Evolutionary conservation across 2,329 filamentous ascomycete species (phyloP).

Genomic region (Ophiocordyceps robertsii): DNA sequence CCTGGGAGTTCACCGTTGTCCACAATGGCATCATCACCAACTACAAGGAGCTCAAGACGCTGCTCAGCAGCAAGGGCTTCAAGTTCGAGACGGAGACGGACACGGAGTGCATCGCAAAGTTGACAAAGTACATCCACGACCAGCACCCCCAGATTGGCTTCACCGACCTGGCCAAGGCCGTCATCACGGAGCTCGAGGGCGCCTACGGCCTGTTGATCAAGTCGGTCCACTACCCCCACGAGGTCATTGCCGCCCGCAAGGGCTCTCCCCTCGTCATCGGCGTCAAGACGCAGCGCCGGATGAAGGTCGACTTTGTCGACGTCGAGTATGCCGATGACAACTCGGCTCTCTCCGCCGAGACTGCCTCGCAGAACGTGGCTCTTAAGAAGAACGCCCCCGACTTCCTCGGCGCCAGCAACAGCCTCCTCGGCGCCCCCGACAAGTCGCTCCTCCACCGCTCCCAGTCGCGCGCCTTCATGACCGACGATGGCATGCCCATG

Average conservation of each 20-base stretch:
- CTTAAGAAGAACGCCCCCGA: constrained; percentile 73
- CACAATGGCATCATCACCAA: constrained; percentile 99
- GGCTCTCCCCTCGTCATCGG: constrained; percentile 95
- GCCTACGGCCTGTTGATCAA: constrained; percentile 96
- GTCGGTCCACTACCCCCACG: constrained; percentile 95
- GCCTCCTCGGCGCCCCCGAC: constrained; percentile 75
- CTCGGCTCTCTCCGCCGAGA: constrained; percentile 74
- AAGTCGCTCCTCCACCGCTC: constrained; percentile 97
- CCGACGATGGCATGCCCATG: constrained; percentile 94
- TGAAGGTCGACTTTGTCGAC: constrained; percentile 99
- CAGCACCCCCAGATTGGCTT: constrained; percentile 90
- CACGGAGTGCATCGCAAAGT: constrained; percentile 97
- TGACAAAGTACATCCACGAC: constrained; percentile 96
- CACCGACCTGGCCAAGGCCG: constrained; percentile 89
- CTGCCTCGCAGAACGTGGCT: constrained; percentile 89
- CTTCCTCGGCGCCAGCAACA: constrained; percentile 48
- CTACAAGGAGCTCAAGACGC: constrained; percentile 97
- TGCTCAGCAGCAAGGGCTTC: constrained; percentile 90
- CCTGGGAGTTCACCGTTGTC: constrained; percentile 92
- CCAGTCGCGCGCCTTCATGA: constrained; percentile 97
- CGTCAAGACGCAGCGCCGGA: constrained; percentile 93
- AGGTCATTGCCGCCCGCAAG: constrained; percentile 96
- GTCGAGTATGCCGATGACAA: constrained; percentile 91
- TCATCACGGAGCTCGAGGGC: constrained; percentile 96
- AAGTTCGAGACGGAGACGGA: constrained; percentile 98